phyloP scores from a whole-genome alignment of 352 stramenopile genomes.

The Phytopythium litorale region DNA sequence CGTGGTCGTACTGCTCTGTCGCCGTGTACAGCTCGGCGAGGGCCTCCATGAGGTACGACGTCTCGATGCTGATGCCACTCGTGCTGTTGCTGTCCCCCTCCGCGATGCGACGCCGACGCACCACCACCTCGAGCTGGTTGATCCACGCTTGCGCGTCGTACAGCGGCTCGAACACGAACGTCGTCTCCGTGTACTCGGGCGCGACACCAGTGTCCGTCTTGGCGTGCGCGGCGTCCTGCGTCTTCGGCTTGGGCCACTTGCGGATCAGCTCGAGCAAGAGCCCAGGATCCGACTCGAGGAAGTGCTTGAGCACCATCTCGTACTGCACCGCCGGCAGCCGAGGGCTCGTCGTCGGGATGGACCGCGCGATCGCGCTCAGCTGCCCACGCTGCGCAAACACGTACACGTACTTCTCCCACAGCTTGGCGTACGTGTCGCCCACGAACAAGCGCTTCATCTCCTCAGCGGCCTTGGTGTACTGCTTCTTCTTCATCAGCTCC shows the following conservation, averaged over 20 bases:
- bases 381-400: constrained; percentile 78
- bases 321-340: constrained; percentile 68
- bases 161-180: constrained; percentile 65
- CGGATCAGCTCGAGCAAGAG: constrained; percentile 74
- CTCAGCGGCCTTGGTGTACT: constrained; percentile 65
- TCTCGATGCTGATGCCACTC: constrained; percentile 58
- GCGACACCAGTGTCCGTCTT: constrained; percentile 22
- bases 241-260: constrained; percentile 77
- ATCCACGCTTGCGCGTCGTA: constrained; percentile 83
- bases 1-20: constrained; percentile 79
- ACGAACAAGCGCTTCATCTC: constrained; percentile 73
- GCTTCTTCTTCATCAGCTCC: constrained; percentile 70
- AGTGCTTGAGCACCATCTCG: constrained; percentile 85
- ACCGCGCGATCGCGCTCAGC: constrained; percentile 63
- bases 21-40: constrained; percentile 79
- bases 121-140: constrained; percentile 73
- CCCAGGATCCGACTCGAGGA: constrained; percentile 73
- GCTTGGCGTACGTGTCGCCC: constrained; percentile 53
- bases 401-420: constrained; percentile 89
- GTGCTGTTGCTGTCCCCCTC: constrained; percentile 40
- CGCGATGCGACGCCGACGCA: constrained; percentile 64
- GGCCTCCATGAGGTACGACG: constrained; percentile 78
- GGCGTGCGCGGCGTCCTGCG: constrained; percentile 23
- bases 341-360: constrained; percentile 70
- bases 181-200: constrained; percentile 70